Evolutionary conservation across 179 eudicot species (phyloP), one percentile per base, ranked within the genome.

Genomic region (Vitellaria paradoxa): DNA sequence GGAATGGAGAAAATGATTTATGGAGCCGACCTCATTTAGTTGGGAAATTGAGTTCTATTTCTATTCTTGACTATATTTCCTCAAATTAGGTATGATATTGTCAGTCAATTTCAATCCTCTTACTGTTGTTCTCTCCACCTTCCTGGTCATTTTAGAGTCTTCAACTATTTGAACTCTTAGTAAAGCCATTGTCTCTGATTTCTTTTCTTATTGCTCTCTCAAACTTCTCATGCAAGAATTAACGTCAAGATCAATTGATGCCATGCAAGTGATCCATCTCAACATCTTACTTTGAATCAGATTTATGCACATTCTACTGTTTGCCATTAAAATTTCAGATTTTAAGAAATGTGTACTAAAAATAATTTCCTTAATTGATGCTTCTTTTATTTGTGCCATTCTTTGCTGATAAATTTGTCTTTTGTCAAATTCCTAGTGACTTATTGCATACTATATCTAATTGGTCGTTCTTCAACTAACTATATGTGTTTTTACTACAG

Each of bases 251-350:
- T 30, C 37, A 30, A 30, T 30, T 30, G 37, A 30, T 30, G 8
- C 20, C 24, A 56, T 64, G 70, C 53, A 46, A n/a, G 60, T 47
- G 45, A 57, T 76, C 69, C 65, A 46, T 72, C 47, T 68, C 77
- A 59, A 78, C 65, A 24, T 79, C 56, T 20, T 68, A 9, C 6
- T 18, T 45, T 46, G 17, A 17, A 47, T 50, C 9, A 9, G 8
- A 20, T 30, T 30, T 30, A 13, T 53, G 37, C 37, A 30, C 37
- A 30, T 30, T 30, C 37, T 30, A 30, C 37, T 30, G 37, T 30
- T 47, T 71, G 30, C 73, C 52, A n/a, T 20, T 14, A 1, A 52
- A 8, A 23, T 50, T 69, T 46, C 37, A 20, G 42, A 20, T 0
- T 69, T 11, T 20, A 69, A 46, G 7, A 20, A 30, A 30, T 30